phyloP scores from a whole-genome alignment of 208 protist genomes.

The Zelonia costaricensis region DNA sequence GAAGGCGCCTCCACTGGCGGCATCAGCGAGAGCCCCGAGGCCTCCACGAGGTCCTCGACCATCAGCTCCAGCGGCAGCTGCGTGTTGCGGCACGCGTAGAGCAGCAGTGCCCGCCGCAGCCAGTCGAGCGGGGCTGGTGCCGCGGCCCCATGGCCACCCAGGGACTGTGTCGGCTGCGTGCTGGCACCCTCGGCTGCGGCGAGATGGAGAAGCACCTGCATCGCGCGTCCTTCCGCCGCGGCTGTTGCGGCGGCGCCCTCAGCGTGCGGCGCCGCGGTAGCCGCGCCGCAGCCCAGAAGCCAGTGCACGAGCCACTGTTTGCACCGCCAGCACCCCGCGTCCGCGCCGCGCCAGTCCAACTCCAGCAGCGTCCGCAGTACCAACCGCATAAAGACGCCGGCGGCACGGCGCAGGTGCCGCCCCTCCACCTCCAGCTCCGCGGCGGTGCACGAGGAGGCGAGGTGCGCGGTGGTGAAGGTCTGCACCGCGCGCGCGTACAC shows the following conservation, averaged over 20 bases:
- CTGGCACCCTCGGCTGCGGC: not conserved
- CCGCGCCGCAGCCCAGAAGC: constrained; percentile 19
- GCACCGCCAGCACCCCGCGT: constrained; percentile 13
- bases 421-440: constrained; percentile 5
- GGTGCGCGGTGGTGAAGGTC: constrained; percentile 8
- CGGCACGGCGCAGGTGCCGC: constrained; percentile 13
- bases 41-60: constrained; percentile 29
- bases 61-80: constrained; percentile 40
- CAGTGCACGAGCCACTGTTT: constrained; percentile 17
- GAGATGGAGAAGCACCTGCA: constrained; percentile 27
- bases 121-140: constrained; percentile 9
- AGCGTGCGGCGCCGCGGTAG: not conserved
- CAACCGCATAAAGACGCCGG: constrained; percentile 13
- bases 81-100: constrained; percentile 22
- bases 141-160: not conserved
- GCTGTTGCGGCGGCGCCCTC: not conserved
- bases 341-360: constrained; percentile 26
- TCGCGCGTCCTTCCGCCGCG: constrained; percentile 19
- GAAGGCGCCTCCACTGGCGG: too few species aligned
- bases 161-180: not conserved
- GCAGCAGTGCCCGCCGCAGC: constrained; percentile 36
- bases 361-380: constrained; percentile 14
- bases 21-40: constrained; percentile 9
- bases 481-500: constrained; percentile 18
- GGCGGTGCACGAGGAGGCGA: not conserved